Base-by-base conservation (phyloP, 2,329 filamentous ascomycete genomes). In the Fusarium sp. region DNA sequence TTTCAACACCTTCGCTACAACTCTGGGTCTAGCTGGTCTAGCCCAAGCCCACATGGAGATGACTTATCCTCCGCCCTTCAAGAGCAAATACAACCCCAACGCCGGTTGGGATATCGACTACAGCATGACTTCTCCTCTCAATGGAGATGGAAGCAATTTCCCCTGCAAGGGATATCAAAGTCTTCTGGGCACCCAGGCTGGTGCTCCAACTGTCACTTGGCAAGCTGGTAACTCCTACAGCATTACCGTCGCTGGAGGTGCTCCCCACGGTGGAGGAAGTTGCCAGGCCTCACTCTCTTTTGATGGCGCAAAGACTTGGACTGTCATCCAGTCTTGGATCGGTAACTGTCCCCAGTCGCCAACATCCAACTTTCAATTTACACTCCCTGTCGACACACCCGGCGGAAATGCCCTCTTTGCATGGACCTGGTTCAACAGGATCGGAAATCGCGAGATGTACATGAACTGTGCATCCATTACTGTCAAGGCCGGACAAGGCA, bases 381-480 rank as follows among this genome's bases (percentile, higher is more conserved):
- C 82, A 17, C 80, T 94, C 17, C 91, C 91, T 4, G 76, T 74
- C 77, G 65, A 67, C 6, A 69, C 65, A 5, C 65, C 65, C 5
- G 49, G 29, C 58, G 81, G 78, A 78, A 85, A 88, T n/a, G 90
- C 88, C 50, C 75, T 94, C 25, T 85, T 94, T 43, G 87, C 88
- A 21, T 94, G 92, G 92, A 89, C 87, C 17, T 92, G 90, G 90
- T 90, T 91, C 80, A 93, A 93, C 82, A 82, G 87, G 67, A 79
- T 91, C 35, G 91, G 92, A 21, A 93, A 93, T 78, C 85, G 91
- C 46, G 91, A 94, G 76, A 91, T 91, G 86, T 96, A 95, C 84
- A 93, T 93, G 90, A 92, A 93, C 79, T 95, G 92, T 74, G 91
- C 91, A 4, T 82, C 86, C 51, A 85, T 94, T 69, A 87, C 85